Conservation (phyloP, 495 filamentous ascomycete species). For the Penicillium lividum region DNA sequence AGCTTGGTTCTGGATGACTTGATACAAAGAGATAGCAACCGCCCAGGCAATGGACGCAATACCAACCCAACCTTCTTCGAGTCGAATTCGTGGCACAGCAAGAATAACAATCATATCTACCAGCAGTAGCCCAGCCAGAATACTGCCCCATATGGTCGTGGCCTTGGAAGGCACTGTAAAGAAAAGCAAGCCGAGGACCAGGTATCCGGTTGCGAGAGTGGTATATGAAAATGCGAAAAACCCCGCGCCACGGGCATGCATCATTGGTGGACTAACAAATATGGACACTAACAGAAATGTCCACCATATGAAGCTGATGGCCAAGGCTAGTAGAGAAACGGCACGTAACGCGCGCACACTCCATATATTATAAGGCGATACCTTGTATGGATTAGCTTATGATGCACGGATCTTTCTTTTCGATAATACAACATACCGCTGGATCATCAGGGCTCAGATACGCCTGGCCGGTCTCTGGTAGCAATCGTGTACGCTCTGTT, state of each 20-base stretch:
- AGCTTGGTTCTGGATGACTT: slow-evolving; percentile 61
- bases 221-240: slow-evolving; percentile 86
- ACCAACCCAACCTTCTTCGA: slow-evolving; percentile 89
- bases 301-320: slow-evolving; percentile 87
- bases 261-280: slow-evolving; percentile 83
- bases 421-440: slow-evolving; percentile 55
- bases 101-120: slow-evolving; percentile 78
- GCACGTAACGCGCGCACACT: slow-evolving; percentile 76
- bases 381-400: slow-evolving; percentile 42
- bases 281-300: slow-evolving; percentile 77
- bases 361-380: slow-evolving; percentile 95
- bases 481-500: slow-evolving; percentile 74
- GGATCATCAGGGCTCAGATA: slow-evolving; percentile 93
- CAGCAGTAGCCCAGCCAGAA: slow-evolving; percentile 71
- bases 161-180: slow-evolving; percentile 80
- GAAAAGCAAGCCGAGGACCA: slow-evolving; percentile 79
- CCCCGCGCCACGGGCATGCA: slow-evolving; percentile 83
- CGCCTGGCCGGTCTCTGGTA: slow-evolving; percentile 58
- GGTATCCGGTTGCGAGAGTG: slow-evolving; percentile 68
- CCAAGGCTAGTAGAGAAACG: slow-evolving; percentile 70
- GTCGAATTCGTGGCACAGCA: slow-evolving; percentile 65
- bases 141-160: slow-evolving; percentile 65
- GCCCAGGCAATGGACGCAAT: slow-evolving; percentile 83
- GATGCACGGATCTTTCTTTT: slow-evolving; percentile 19
- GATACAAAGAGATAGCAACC: slow-evolving; percentile 62